A percentile compares a stretch with the other conserved stretches of the same genome.
Conservation (phyloP, 176 grass and related monocot genomes). For the Ampelocalamus luodianensis region DNA sequence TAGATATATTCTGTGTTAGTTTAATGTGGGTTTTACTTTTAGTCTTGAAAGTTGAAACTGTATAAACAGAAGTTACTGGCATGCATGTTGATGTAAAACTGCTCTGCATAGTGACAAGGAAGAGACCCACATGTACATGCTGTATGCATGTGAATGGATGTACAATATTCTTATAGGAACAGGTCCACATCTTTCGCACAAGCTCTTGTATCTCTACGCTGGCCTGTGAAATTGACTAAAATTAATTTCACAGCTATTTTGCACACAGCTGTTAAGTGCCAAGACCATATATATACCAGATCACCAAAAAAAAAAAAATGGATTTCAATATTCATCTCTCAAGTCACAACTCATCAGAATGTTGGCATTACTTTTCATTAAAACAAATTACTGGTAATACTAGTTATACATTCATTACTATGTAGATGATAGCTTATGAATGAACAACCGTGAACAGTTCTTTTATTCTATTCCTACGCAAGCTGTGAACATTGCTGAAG, state of each 20-base stretch:
- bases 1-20: not conserved
- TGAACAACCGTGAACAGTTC: not conserved
- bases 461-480: not conserved
- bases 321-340: not conserved
- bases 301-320: not conserved
- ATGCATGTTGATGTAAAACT: not conserved
- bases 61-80: not conserved
- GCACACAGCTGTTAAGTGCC: not conserved
- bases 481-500: not conserved
- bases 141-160: constrained; percentile 10
- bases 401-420: not conserved
- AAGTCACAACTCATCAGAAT: not conserved
- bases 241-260: not conserved
- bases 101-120: not conserved
- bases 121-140: not conserved
- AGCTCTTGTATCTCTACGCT: not conserved
- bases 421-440: not conserved
- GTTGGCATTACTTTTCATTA: not conserved
- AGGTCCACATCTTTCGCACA: not conserved
- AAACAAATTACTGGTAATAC: not conserved
- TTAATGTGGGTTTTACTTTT: not conserved
- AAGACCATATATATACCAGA: not conserved
- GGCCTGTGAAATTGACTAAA: not conserved
- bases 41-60: not conserved
- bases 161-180: not conserved